phyloP scores from a whole-genome alignment of 495 filamentous ascomycete species.

The Lasiosphaeris hirsuta region DNA sequence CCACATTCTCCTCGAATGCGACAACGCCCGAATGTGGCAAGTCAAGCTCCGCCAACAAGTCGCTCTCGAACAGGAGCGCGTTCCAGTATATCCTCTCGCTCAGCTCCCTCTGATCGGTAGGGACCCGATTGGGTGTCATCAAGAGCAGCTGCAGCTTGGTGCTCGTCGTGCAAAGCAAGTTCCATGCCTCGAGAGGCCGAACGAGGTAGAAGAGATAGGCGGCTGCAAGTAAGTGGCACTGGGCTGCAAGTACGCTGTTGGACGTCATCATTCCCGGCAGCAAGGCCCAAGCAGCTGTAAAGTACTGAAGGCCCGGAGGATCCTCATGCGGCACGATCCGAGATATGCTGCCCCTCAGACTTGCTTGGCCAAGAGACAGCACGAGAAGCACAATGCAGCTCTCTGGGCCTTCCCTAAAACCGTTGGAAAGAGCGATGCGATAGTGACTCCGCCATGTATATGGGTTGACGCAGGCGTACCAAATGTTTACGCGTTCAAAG shows the following conservation, averaged over 20 bases:
- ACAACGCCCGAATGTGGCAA: conserved; percentile 78
- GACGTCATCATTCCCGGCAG: conserved; percentile 75
- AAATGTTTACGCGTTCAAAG: conserved; percentile 76
- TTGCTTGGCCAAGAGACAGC: conserved; percentile 70
- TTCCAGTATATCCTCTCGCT: conserved; percentile 82
- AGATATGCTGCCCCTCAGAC: conserved; percentile 68
- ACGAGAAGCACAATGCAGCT: conserved; percentile 82
- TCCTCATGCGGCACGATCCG: conserved; percentile 65
- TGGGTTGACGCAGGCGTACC: conserved; percentile 83
- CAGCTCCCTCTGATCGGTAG: conserved; percentile 64
- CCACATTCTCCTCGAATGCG: conserved; percentile 75
- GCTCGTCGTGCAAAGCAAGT: conserved; percentile 70
- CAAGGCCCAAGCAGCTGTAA: conserved; percentile 73
- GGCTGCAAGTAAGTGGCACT: conserved; percentile 74
- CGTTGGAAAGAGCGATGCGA: conserved; percentile 62
- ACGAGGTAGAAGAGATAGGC: conserved; percentile 83
- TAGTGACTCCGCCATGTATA: conserved; percentile 79
- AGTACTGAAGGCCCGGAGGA: conserved; percentile 74
- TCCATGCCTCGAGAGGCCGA: conserved; percentile 78
- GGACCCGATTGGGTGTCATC: conserved; percentile 65
- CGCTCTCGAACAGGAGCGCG: conserved; percentile 74
- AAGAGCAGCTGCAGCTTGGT: conserved; percentile 76
- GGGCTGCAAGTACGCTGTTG: conserved; percentile 69
- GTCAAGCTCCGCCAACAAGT: conserved; percentile 75
- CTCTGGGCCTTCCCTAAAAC: conserved; percentile 72